Base-by-base conservation (phyloP, 176 grass and related monocot genomes). In the Panicum miliaceum region DNA sequence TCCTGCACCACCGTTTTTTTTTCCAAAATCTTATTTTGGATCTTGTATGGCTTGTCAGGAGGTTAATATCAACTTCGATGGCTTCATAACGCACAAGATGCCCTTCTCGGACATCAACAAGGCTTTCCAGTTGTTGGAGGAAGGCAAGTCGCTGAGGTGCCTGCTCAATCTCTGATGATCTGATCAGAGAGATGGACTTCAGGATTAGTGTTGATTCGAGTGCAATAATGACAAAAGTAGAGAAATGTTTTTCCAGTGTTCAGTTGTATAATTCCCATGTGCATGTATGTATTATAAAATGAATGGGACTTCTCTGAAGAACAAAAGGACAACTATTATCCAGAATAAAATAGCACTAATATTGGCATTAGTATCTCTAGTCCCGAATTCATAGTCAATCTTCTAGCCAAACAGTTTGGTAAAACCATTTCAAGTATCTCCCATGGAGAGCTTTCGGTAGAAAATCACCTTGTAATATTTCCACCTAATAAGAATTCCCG, bases 41-140 rank as follows among this genome's bases (percentile, higher is more conserved):
- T 22, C 6, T 53, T 53, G 1, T 18, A 20, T 53, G 18, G 7
- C 9, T 61, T 61, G 3, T 12, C 87, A 93, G 94, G 94, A 94
- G 76, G 23, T 88, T 9, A 89, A 90, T 15, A 66, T 98, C 26
- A 98, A 95, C 72, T 84, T 98, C 0, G 91, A 92, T 86, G 96
- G 89, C 0, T 98, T 98, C 78, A 92, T 95, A 66, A 98, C 93
- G 8, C 96, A 98, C 10, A 88, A 94, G 82, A 84, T 98, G 87
- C 91, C 89, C 19, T 98, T 98, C 78, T 82, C 85, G 7, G 89
- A 98, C 64, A 98, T 98, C 40, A 90, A 92, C 46, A 69, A 94
- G 35, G 96, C 93, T 4, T 89, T 98, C 73, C 58, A 87, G 35
- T 26, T 98, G 56, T 77, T 98, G 19, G 66, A 89, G 75, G 89